Conservation (phyloP, 23 red algal species). For the Gracilariopsis chorda region DNA sequence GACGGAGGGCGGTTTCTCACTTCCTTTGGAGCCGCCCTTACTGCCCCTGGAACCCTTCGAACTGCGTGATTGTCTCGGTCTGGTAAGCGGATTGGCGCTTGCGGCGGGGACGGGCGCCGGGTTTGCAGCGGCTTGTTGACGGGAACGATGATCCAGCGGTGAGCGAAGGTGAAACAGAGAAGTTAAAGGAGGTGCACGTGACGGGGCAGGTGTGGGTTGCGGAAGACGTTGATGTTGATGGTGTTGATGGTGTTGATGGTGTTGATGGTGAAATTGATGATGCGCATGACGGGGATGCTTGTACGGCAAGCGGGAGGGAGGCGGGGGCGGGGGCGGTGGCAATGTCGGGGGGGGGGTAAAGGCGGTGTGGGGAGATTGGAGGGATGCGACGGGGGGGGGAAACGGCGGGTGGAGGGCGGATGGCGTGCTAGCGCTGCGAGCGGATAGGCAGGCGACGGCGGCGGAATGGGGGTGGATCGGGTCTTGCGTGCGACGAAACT, state of each 20-base stretch:
- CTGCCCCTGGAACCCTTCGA: background rate
- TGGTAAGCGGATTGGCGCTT: background rate
- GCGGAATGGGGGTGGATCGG: background rate
- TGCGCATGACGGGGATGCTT: no score
- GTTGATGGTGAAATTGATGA: no score
- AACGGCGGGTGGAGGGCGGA: background rate
- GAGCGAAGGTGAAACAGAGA: background rate
- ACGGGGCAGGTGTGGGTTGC: background rate
- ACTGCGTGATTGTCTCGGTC: background rate
- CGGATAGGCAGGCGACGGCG: background rate
- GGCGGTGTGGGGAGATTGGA: background rate
- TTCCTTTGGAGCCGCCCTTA: background rate
- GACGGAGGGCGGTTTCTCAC: conserved; percentile 20
- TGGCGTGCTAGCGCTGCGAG: background rate
- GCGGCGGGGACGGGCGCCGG: background rate
- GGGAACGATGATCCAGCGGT: background rate
- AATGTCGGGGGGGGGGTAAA: background rate
- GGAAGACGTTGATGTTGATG: background rate
- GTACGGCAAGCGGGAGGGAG: background rate
- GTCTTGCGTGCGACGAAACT: conserved; percentile 47
- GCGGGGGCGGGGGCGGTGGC: background rate
- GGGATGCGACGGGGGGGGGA: background rate
- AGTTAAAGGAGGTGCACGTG: background rate
- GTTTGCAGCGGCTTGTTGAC: background rate
- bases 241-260: background rate